Evolutionary conservation across 306 rosid species (phyloP).

Genomic region (Hylodesmum podocarpum): DNA sequence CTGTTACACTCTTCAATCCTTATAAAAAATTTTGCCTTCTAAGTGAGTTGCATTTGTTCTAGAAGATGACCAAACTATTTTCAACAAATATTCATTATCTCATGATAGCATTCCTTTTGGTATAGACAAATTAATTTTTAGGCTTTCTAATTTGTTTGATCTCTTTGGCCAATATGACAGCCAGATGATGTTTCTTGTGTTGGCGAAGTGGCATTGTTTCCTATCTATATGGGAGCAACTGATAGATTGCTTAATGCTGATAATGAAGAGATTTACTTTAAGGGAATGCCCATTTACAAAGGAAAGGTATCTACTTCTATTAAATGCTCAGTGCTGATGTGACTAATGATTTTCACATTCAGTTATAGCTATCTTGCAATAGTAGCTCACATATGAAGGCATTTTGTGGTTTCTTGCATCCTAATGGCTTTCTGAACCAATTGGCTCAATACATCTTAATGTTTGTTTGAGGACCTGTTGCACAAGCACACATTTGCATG

Average conservation of each 20-base stretch:
- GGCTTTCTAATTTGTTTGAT: slow-evolving; percentile 21
- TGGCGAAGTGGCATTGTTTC: slow-evolving; percentile 81
- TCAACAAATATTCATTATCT: slow-evolving; percentile 2
- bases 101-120: slow-evolving; percentile 4
- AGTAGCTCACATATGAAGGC: neutral
- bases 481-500: neutral
- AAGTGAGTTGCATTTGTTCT: neutral
- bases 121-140: neutral
- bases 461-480: neutral
- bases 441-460: neutral
- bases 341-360: slow-evolving; percentile 12
- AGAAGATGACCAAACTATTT: neutral
- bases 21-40: neutral
- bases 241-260: slow-evolving; percentile 78
- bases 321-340: neutral
- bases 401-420: neutral
- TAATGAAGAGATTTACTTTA: slow-evolving; percentile 72
- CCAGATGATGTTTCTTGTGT: slow-evolving; percentile 71
- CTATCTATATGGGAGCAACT: slow-evolving; percentile 67
- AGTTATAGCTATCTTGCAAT: neutral
- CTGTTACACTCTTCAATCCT: neutral
- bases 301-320: slow-evolving; percentile 62
- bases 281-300: slow-evolving; percentile 87
- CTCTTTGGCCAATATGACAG: slow-evolving; percentile 48
- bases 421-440: neutral